Evolutionary conservation across 768 basidiomycete species (phyloP).

Genomic region (Boletus rufocinnamomeus): DNA sequence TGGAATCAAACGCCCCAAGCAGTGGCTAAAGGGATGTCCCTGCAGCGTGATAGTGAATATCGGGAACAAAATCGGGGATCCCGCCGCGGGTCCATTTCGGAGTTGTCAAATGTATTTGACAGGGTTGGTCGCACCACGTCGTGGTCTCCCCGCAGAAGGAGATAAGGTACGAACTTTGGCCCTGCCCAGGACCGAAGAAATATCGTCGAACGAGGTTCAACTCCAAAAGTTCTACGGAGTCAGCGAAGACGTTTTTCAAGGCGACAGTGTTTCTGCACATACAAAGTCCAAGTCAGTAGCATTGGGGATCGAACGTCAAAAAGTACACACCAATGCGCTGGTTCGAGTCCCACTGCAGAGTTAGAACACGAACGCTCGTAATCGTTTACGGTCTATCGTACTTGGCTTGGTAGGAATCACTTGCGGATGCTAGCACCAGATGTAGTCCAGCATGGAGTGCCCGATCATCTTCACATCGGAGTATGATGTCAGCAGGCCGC

Average conservation of each 20-base stretch:
- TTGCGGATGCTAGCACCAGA: not conserved
- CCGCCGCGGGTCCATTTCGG: not conserved
- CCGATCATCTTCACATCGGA: slow-evolving; percentile 2
- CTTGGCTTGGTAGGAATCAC: not conserved
- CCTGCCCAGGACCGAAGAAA: not conserved
- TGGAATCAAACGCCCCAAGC: not conserved
- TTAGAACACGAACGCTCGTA: not conserved
- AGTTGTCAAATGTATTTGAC: not conserved
- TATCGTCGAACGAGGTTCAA: not conserved
- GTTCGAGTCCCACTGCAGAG: not conserved
- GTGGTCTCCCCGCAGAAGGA: not conserved
- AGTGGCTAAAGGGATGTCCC: not conserved
- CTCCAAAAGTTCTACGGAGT: not conserved
- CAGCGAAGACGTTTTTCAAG: not conserved
- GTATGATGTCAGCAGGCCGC: not conserved
- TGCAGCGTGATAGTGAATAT: not conserved
- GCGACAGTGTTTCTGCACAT: not conserved
- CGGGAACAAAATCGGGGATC: not conserved
- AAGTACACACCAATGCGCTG: not conserved
- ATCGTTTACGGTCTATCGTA: not conserved
- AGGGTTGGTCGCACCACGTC: not conserved
- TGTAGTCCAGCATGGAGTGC: not conserved
- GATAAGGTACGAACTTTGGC: not conserved
- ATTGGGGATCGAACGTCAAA: not conserved
- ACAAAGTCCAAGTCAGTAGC: not conserved